phyloP scores from a whole-genome alignment of 2,329 filamentous ascomycete genomes.

The Anthostomella pinea region DNA sequence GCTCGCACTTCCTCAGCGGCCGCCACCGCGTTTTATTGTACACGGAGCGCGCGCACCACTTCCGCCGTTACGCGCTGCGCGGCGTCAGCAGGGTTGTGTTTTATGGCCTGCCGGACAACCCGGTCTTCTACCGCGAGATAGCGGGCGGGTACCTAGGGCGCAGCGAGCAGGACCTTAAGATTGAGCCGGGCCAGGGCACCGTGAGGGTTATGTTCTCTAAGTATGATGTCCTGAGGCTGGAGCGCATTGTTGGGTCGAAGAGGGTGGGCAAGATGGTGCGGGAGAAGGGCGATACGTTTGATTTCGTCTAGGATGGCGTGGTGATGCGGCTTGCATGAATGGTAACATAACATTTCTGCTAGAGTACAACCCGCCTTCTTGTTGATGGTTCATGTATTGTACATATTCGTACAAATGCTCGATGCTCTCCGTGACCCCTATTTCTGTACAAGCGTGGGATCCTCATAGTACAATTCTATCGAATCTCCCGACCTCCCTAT shows the following conservation, averaged over 20 bases:
- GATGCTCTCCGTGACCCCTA: no score
- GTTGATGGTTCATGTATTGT: no score
- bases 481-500: no score
- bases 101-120: slow-evolving; percentile 89
- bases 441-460: no score
- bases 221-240: slow-evolving; percentile 85
- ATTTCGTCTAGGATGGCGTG: slow-evolving; percentile 69
- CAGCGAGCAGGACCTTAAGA: slow-evolving; percentile 54
- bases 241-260: slow-evolving; percentile 80
- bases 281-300: slow-evolving; percentile 87
- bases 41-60: slow-evolving; percentile 95
- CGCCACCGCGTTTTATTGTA: slow-evolving; percentile 83
- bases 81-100: slow-evolving; percentile 84
- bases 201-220: slow-evolving; percentile 73
- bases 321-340: no score
- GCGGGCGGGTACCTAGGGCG: slow-evolving; percentile 63
- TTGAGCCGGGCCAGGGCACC: slow-evolving; percentile 57
- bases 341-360: no score
- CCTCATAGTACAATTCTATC: no score
- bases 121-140: slow-evolving; percentile 74
- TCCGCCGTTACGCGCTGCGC: slow-evolving; percentile 78
- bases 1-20: slow-evolving; percentile 83
- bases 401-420: no score
- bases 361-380: no score
- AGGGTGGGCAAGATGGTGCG: slow-evolving; percentile 80